These are phyloP conservation scores for Hymenoscyphus infarciens DNA, from an alignment of 2,329 filamentous ascomycete species.

Conservation along the genomic window DNA sequence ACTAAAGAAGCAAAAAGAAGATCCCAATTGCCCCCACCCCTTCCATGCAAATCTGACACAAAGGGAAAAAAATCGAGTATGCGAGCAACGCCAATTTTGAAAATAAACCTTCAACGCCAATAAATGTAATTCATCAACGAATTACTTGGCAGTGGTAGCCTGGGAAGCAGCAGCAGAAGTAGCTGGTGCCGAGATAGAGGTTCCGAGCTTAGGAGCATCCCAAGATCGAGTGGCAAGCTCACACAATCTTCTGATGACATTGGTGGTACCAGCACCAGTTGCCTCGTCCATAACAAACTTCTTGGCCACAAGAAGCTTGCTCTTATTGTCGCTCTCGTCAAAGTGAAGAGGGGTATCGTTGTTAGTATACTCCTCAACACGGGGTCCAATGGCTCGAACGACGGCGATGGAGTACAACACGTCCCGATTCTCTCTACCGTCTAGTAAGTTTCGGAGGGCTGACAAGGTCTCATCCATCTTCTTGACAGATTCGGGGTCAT, in stretches of 20 bases:
- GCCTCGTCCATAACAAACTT: slow-evolving; percentile 67
- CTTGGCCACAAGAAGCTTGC: slow-evolving; percentile 64
- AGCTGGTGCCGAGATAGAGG: slow-evolving; percentile 14
- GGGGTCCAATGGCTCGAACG: slow-evolving; percentile 68
- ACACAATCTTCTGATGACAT: slow-evolving; percentile 67
- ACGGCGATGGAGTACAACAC: slow-evolving; percentile 87
- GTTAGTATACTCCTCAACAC: slow-evolving; percentile 57
- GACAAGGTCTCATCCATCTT: slow-evolving; percentile 63
- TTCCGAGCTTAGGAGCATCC: slow-evolving; percentile 19
- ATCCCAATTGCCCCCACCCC: slow-evolving; percentile 10
- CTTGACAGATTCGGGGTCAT: slow-evolving; percentile 52
- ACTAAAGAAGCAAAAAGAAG: slow-evolving; percentile 10
- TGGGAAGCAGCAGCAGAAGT: slow-evolving; percentile 14
- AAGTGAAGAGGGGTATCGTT: slow-evolving; percentile 55
- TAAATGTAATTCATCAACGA: neutral
- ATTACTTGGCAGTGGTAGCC: slow-evolving; percentile 13
- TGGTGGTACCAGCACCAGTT: slow-evolving; percentile 66
- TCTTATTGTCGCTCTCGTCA: slow-evolving; percentile 64
- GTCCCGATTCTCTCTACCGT: slow-evolving; percentile 81
- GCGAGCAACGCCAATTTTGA: slow-evolving; percentile 22
- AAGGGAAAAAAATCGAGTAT: slow-evolving; percentile 18
- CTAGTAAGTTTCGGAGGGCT: slow-evolving; percentile 66
- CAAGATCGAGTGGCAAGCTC: slow-evolving; percentile 56
- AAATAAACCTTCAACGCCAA: slow-evolving; percentile 15
- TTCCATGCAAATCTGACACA: slow-evolving; percentile 22